Evolutionary conservation across 441 rosid genomes (phyloP), one percentile per base, ranked within the genome.

Genomic region (Adansonia gregorii): DNA sequence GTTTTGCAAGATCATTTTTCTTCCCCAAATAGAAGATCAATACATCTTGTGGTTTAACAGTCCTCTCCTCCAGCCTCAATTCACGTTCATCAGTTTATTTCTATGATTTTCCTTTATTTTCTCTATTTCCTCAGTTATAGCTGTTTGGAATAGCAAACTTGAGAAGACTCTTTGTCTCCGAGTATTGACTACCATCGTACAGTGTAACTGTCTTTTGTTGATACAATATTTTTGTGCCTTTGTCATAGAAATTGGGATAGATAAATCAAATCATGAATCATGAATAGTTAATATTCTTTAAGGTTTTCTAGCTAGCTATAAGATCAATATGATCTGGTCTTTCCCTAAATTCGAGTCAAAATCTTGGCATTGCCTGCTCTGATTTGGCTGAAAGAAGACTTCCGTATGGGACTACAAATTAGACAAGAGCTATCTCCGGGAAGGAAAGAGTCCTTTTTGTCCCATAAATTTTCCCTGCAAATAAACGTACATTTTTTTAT

Each of bases 261-360:
- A 66, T 41, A 66, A 65, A 66, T 41, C 51, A 41, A 65, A 65
- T 41, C 48, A n/a, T 65, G 49, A 39, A 65, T 41, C 48, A n/a
- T 65, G 49, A 39, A 35, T 20, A 59, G 65, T 24, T 22, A 20
- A 58, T 8, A 8, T 58, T 58, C 22, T 58, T 8, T 8, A 58
- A 58, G 64, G 31, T 11, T 64, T 64, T 3, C 48, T 45, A 6
- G 20, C 20, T 64, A 64, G 19, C 39, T 64, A 15, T 8, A 35
- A 63, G 67, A 39, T 19, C 67, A 31, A 63, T 9, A 64, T 14
- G 20, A 64, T 64, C 20, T 35, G 12, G 46, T 24, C 46, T 64
- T 64, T 8, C 68, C 43, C 45, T 15, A 35, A 64, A 15, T 64
- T 63, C 45, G 14, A 27, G 17, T 12, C 67, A 27, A 63, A 63